Base-by-base conservation (phyloP, 441 rosid species). In the Melastoma candidum region DNA sequence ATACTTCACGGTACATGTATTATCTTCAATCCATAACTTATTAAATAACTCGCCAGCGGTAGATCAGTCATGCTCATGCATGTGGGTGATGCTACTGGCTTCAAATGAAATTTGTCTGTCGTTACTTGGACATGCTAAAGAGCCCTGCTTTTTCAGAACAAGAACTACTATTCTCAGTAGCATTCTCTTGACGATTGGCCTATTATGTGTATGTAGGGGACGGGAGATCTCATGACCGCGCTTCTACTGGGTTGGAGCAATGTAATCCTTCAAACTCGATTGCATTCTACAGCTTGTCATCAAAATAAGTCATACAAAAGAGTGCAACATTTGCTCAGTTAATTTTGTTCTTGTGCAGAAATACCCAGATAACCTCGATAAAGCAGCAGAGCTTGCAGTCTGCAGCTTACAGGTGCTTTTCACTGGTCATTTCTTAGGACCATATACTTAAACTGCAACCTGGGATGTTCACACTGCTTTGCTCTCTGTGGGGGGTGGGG, bases 201-300 rank as follows among this genome's bases (percentile, higher is more conserved):
- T 12, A 29, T 26, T 44, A 55, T 56, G 49, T 53, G 57, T 44
- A 43, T 81, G 77, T 62, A 93, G 97, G 99, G 99, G 63, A 89
- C 95, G 2, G 99, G 99, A 66, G 99, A 93, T 83, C 82, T 89
- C 58, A 86, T 74, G 85, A 93, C 97, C 44, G 93, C 99, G 58
- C 93, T 93, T 59, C 76, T 93, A 39, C 99, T 93, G 51, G 99
- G 99, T 60, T 89, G 99, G 99, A 94, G 97, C 72, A 93, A 93
- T 65, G 99, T 93, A 82, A 75, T 61, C 49, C 59, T 32, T 62
- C 56, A 58, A 27, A 4, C 22, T 51, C 39, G 25, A 53, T 45
- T 36, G 41, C 7, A 36, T 36, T 36, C 41, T 36, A 36, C 8
- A 36, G 41, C 22, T 17, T 17, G 22, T 3, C 41, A 9, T 36